phyloP scores from a whole-genome alignment of 306 rosid genomes.

The Vigna trinervia region DNA sequence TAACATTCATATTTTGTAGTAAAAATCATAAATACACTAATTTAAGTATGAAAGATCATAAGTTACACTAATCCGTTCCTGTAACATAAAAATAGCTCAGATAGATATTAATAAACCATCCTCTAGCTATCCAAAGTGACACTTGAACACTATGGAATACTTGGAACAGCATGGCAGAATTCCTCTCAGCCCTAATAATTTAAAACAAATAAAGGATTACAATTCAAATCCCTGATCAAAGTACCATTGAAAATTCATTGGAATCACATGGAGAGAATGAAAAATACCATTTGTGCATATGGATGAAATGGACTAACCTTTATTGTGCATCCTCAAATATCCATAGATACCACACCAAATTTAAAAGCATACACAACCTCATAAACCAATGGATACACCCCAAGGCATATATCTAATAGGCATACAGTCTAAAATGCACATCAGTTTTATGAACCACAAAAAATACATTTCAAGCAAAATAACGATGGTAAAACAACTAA shows the following conservation, averaged over 20 bases:
- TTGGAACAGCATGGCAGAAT: not conserved
- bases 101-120: conserved; percentile 16
- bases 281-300: not conserved
- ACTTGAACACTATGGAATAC: conserved; percentile 21
- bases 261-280: conserved; percentile 12
- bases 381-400: conserved; percentile 9
- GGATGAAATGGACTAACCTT: conserved; percentile 16
- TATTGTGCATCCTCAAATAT: conserved; percentile 7
- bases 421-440: conserved; percentile 1
- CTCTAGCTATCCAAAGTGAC: conserved; percentile 17
- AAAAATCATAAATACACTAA: conserved; percentile 9
- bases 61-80: not conserved
- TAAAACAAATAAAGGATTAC: not conserved
- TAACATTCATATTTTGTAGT: not conserved
- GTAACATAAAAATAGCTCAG: conserved; percentile 15
- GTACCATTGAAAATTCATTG: not conserved
- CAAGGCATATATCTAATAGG: conserved; percentile 13
- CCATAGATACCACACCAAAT: conserved; percentile 2
- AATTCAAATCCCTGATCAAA: conserved; percentile 3
- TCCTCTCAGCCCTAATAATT: conserved; percentile 22
- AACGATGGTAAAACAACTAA: conserved; percentile 15
- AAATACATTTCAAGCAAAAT: conserved; percentile 26
- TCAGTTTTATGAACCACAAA: conserved; percentile 18
- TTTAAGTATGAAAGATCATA: conserved; percentile 19
- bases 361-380: conserved; percentile 28